phyloP scores from a whole-genome alignment of 805 yeast species.

The Tanozyma kutaoensis region DNA sequence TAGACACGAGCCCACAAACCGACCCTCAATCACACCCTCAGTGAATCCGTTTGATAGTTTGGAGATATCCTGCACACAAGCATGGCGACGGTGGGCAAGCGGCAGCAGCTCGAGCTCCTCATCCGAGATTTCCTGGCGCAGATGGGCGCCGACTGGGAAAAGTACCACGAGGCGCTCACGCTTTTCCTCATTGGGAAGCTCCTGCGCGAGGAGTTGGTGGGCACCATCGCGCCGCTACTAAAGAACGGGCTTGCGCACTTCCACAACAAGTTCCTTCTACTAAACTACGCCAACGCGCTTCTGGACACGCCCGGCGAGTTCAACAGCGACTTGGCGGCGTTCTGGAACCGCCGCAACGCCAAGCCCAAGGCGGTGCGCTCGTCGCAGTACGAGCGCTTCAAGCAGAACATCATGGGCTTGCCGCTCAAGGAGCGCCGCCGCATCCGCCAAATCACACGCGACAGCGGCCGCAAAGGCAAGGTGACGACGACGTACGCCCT shows the following conservation, averaged over 20 bases:
- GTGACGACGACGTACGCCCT: constrained; percentile 55
- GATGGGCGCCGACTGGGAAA: constrained; percentile 76
- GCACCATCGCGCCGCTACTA: constrained; percentile 43
- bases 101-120: constrained; percentile 25
- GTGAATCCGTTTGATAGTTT: too few relatives aligned
- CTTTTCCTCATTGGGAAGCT: constrained; percentile 67
- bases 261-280: constrained; percentile 75
- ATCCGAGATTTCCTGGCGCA: constrained; percentile 62
- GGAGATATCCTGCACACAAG: too few relatives aligned
- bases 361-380: constrained; percentile 37
- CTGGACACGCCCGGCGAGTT: constrained; percentile 59
- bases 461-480: constrained; percentile 67
- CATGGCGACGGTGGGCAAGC: too few relatives aligned
- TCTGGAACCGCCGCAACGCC: constrained; percentile 37
- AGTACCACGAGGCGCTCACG: constrained; percentile 68
- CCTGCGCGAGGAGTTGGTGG: constrained; percentile 61
- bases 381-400: constrained; percentile 68
- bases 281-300: constrained; percentile 74
- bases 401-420: constrained; percentile 75
- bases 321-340: constrained; percentile 26
- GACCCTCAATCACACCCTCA: too few relatives aligned
- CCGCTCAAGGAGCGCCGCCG: constrained; percentile 78
- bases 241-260: constrained; percentile 33
- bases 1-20: too few relatives aligned
- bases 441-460: constrained; percentile 71